Conservation (phyloP, 2,329 filamentous ascomycete species). For the Colletotrichum shisoi region DNA sequence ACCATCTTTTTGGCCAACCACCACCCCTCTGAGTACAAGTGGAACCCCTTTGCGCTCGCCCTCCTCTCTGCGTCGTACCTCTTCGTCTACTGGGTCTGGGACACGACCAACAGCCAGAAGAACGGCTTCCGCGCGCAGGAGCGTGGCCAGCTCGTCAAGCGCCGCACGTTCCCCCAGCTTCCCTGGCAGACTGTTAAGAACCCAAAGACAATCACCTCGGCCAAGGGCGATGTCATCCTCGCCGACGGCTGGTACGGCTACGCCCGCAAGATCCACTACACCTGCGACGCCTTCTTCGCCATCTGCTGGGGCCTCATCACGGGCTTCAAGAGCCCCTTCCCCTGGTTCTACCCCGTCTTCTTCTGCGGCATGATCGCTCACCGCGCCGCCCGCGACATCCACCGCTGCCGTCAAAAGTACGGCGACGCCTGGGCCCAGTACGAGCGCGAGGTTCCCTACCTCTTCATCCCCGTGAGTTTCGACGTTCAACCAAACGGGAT, state of each 20-base stretch:
- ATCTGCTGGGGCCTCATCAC: slow-evolving; percentile 81
- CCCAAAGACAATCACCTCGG: slow-evolving; percentile 77
- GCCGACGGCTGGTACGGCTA: slow-evolving; percentile 81
- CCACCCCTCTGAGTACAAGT: slow-evolving; percentile 76
- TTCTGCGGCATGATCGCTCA: slow-evolving; percentile 83
- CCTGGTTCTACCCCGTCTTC: slow-evolving; percentile 89
- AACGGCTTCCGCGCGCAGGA: slow-evolving; percentile 87
- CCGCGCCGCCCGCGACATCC: slow-evolving; percentile 77
- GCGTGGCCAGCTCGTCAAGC: slow-evolving; percentile 72
- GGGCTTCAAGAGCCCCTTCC: slow-evolving; percentile 81
- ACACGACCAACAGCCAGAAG: slow-evolving; percentile 91
- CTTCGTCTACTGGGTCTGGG: slow-evolving; percentile 90
- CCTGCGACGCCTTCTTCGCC: slow-evolving; percentile 80
- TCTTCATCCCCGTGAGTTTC: slow-evolving; percentile 69
- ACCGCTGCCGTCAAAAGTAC: slow-evolving; percentile 79
- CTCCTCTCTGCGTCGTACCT: slow-evolving; percentile 76
- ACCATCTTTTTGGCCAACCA: slow-evolving; percentile 89
- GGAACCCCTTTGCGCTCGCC: slow-evolving; percentile 73
- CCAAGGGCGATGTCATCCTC: slow-evolving; percentile 77
- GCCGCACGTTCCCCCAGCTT: slow-evolving; percentile 88
- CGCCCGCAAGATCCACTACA: slow-evolving; percentile 66
- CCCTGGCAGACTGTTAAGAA: slow-evolving; percentile 86
- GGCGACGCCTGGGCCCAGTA: slow-evolving; percentile 85
- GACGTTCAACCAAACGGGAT: not conserved
- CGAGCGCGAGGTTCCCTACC: slow-evolving; percentile 78